phyloP scores from a whole-genome alignment of 2,329 filamentous ascomycete species.

The Cladosporium austrohemisphaericum region DNA sequence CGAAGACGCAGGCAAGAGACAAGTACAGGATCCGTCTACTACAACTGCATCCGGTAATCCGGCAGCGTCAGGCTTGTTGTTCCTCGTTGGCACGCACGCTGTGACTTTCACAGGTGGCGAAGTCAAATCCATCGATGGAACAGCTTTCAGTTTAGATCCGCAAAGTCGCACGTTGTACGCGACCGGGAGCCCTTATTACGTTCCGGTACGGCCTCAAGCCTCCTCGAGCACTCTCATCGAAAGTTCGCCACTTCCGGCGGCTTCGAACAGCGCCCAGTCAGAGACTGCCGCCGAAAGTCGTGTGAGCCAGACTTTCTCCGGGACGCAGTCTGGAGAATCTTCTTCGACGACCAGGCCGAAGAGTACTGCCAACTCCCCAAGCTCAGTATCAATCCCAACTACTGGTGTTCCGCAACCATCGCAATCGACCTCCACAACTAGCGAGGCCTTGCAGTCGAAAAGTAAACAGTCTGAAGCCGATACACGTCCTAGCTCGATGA shows the following conservation, averaged over 20 bases:
- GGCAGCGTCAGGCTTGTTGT: background rate
- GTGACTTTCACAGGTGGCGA: background rate
- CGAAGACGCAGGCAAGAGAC: too few species aligned
- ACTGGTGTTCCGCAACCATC: too few species aligned
- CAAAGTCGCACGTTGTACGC: background rate
- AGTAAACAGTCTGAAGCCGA: too few species aligned
- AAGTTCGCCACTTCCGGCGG: background rate
- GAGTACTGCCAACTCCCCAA: background rate
- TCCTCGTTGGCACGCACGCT: background rate
- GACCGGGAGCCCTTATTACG: background rate
- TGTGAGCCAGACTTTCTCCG: background rate
- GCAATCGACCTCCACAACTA: too few species aligned
- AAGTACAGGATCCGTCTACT: too few species aligned
- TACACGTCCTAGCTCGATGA: too few species aligned
- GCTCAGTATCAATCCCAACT: background rate
- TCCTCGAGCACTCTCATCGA: background rate
- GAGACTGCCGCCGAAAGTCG: background rate
- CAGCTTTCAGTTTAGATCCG: background rate
- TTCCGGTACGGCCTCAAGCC: background rate
- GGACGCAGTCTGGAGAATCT: background rate
- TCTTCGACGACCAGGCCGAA: background rate
- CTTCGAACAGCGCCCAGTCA: background rate
- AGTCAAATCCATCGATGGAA: background rate
- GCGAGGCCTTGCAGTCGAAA: too few species aligned
- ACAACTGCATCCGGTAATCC: too few species aligned